These are phyloP conservation scores for Passalora sequoiae DNA, from an alignment of 2,329 filamentous ascomycete species.

Conservation along the genomic window DNA sequence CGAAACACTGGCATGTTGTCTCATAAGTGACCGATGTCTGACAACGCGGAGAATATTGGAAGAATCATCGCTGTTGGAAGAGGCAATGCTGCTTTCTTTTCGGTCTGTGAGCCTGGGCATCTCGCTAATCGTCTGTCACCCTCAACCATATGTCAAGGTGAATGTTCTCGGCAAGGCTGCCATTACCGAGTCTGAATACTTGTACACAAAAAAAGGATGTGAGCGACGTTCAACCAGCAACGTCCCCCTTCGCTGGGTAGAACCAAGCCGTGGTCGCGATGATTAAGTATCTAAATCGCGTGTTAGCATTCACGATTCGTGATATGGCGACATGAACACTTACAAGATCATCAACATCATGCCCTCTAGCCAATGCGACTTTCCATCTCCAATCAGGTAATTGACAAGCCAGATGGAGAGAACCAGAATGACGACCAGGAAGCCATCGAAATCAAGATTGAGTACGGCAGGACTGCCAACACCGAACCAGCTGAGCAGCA, in stretches of 20 bases:
- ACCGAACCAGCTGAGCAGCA: conserved; percentile 58
- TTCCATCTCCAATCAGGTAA: conserved; percentile 53
- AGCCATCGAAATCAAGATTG: conserved; percentile 80
- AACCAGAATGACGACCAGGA: conserved; percentile 69
- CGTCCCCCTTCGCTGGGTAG: conserved; percentile 29
- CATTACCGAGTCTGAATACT: too few species aligned
- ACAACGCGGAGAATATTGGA: neutral
- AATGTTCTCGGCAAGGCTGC: too few species aligned
- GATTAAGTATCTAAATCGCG: conserved; percentile 47
- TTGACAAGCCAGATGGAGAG: conserved; percentile 54
- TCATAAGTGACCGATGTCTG: neutral
- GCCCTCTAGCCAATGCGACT: conserved; percentile 54
- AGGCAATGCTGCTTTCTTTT: neutral
- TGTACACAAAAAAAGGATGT: neutral
- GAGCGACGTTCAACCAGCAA: conserved; percentile 13
- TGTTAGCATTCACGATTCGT: neutral
- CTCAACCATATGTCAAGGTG: neutral
- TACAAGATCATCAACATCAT: conserved; percentile 43
- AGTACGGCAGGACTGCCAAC: conserved; percentile 45
- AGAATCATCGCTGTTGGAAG: neutral
- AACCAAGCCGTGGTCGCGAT: conserved; percentile 58
- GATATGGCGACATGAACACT: neutral
- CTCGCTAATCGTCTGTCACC: conserved; percentile 3
- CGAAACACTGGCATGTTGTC: too few species aligned
- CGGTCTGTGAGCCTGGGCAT: neutral